These are phyloP conservation scores for Pilatotrama ljubarskyi DNA, from an alignment of 768 basidiomycete genomes.

Conservation along the genomic window DNA sequence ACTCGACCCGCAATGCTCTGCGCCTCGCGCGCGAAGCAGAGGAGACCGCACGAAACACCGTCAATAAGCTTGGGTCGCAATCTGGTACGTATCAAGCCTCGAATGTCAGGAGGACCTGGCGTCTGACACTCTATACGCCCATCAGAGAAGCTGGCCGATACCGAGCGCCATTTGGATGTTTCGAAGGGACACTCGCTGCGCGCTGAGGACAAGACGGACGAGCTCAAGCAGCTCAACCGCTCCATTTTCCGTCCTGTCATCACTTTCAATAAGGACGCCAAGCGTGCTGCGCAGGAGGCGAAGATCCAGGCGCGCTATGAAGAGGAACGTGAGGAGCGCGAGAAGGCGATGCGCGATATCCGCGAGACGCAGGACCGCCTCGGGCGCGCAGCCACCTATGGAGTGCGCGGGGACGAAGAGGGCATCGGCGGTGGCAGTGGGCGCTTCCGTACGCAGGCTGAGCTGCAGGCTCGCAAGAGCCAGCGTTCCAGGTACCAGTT, in stretches of 20 bases:
- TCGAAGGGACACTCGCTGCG: conserved; percentile 83
- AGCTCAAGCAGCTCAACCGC: conserved; percentile 90
- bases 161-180: conserved; percentile 92
- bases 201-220: conserved; percentile 91
- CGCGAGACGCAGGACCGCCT: conserved; percentile 86
- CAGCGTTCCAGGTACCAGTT: conserved; percentile 87
- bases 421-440: conserved; percentile 40
- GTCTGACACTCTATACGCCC: not conserved
- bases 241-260: conserved; percentile 94
- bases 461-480: conserved; percentile 59
- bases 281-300: conserved; percentile 83
- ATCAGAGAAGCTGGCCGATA: conserved; percentile 85
- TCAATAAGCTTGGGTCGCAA: conserved; percentile 84
- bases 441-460: conserved; percentile 49
- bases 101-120: too few relatives aligned
- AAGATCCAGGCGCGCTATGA: conserved; percentile 85
- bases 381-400: conserved; percentile 70
- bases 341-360: conserved; percentile 83
- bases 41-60: conserved; percentile 87
- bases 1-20: conserved; percentile 88
- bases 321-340: conserved; percentile 80
- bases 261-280: conserved; percentile 89
- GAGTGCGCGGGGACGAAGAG: conserved; percentile 44
- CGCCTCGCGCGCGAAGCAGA: conserved; percentile 94
- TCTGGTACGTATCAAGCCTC: conserved; percentile 61